These are phyloP conservation scores for Sinapis alba DNA, from an alignment of 441 rosid species.

Conservation along the genomic window DNA sequence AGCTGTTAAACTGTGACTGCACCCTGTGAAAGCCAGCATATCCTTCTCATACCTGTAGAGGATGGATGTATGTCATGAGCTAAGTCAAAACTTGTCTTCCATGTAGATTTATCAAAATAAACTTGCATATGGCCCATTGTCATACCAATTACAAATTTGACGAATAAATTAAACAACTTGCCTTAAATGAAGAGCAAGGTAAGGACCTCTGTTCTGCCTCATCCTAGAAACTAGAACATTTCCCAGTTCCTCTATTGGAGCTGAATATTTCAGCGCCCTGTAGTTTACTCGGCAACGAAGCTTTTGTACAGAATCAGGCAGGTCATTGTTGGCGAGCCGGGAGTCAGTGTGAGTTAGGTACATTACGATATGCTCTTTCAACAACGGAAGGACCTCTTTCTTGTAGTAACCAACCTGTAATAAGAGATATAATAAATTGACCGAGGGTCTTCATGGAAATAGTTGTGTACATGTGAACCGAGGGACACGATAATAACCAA, in stretches of 20 bases:
- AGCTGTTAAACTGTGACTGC: constrained; percentile 77
- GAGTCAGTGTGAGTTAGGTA: constrained; percentile 90
- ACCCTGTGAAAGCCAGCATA: constrained; percentile 96
- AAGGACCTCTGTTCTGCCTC: constrained; percentile 66
- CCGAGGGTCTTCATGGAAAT: background rate
- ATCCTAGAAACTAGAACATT: constrained; percentile 75
- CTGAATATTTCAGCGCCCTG: constrained; percentile 75
- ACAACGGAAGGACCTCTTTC: constrained; percentile 65
- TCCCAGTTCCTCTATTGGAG: constrained; percentile 79
- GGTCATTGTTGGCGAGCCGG: constrained; percentile 82
- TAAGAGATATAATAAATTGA: constrained; percentile 1
- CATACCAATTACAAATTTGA: constrained; percentile 5
- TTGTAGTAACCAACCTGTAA: constrained; percentile 78
- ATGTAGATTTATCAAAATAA: background rate
- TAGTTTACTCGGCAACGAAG: constrained; percentile 90
- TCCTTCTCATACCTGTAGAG: constrained; percentile 85
- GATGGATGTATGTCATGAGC: constrained; percentile 18
- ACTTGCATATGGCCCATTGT: background rate
- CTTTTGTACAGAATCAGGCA: constrained; percentile 68
- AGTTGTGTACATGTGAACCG: background rate
- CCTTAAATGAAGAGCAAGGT: constrained; percentile 96
- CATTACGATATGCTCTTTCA: constrained; percentile 83
- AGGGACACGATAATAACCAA: background rate
- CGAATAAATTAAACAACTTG: constrained; percentile 31
- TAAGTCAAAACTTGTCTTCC: constrained; percentile 14